phyloP scores from a whole-genome alignment of 2,329 filamentous ascomycete genomes.

The Phaeosphaeriaceae sp. region DNA sequence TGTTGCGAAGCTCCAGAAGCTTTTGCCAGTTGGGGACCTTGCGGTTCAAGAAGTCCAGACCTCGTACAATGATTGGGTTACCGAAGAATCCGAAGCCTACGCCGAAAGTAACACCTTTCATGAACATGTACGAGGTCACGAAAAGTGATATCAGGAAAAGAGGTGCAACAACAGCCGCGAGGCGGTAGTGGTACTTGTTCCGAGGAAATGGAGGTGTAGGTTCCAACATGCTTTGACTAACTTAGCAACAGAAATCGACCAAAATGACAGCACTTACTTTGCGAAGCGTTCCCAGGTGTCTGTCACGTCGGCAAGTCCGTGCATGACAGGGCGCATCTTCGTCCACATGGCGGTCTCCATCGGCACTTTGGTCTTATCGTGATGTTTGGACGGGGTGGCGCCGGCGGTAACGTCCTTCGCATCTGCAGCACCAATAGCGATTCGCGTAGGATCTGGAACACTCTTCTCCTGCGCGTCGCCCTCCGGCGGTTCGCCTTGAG shows the following conservation, averaged over 20 bases:
- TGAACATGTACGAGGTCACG: conserved; percentile 58
- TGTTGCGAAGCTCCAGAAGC: conserved; percentile 75
- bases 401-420: conserved; percentile 63
- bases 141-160: conserved; percentile 53
- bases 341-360: conserved; percentile 80
- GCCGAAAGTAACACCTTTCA: conserved; percentile 70
- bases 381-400: conserved; percentile 55
- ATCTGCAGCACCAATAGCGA: conserved; percentile 62
- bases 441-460: conserved; percentile 67
- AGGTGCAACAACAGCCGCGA: conserved; percentile 55
- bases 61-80: conserved; percentile 72
- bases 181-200: conserved; percentile 52
- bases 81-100: conserved; percentile 82
- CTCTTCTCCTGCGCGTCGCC: conserved; percentile 54
- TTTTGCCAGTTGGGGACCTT: conserved; percentile 76
- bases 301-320: conserved; percentile 63
- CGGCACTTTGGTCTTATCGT: conserved; percentile 81
- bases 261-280: conserved; percentile 53
- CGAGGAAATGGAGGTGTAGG: conserved; percentile 58
- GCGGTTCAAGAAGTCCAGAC: conserved; percentile 65
- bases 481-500: conserved; percentile 65
- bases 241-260: conserved; percentile 9
- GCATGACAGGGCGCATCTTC: conserved; percentile 77
- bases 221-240: conserved; percentile 48
- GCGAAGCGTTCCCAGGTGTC: conserved; percentile 70